Percentiles rank a stretch among this genome's conserved stretches.
phyloP scores from a whole-genome alignment of 495 filamentous ascomycete genomes.

The Massariosphaeria phaeospora region DNA sequence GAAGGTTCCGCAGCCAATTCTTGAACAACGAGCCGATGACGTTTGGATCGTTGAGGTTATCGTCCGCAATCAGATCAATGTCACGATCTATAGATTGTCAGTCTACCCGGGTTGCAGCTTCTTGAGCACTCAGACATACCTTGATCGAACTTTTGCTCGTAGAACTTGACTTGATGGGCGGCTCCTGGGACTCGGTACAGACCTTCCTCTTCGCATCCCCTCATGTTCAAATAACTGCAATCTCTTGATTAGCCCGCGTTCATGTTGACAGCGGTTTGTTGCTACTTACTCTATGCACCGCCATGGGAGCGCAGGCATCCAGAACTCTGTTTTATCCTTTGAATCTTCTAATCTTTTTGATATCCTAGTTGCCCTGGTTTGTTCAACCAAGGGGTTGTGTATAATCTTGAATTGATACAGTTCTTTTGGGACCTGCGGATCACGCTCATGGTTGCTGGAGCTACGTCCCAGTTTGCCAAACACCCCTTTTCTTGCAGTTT shows the following conservation, averaged over 20 bases:
- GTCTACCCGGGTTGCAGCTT: slow-evolving; percentile 7
- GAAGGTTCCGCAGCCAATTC: slow-evolving; percentile 87
- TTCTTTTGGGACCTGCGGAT: slow-evolving; percentile 61
- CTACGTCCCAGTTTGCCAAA: slow-evolving; percentile 71
- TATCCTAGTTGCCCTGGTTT: slow-evolving; percentile 80
- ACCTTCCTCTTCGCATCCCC: slow-evolving; percentile 84
- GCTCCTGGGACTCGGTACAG: slow-evolving; percentile 85
- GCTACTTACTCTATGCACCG: slow-evolving; percentile 71
- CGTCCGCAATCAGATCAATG: slow-evolving; percentile 76
- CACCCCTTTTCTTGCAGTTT: slow-evolving; percentile 70
- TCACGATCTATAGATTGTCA: slow-evolving; percentile 57
- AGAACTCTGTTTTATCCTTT: slow-evolving; percentile 89
- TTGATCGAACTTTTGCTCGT: slow-evolving; percentile 80
- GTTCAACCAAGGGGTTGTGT: slow-evolving; percentile 73
- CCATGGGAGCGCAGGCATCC: slow-evolving; percentile 93
- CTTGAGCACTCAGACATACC: slow-evolving; percentile 50
- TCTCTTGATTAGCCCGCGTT: slow-evolving; percentile 7
- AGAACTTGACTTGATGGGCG: slow-evolving; percentile 74
- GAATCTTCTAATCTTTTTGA: slow-evolving; percentile 78
- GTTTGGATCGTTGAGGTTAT: slow-evolving; percentile 87
- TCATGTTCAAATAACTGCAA: slow-evolving; percentile 75
- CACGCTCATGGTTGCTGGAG: slow-evolving; percentile 64
- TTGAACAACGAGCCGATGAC: slow-evolving; percentile 90
- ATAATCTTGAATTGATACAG: slow-evolving; percentile 73
- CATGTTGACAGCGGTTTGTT: background rate